Evolutionary conservation across 768 basidiomycete species (phyloP).

Genomic region (Crepidotus variabilis): DNA sequence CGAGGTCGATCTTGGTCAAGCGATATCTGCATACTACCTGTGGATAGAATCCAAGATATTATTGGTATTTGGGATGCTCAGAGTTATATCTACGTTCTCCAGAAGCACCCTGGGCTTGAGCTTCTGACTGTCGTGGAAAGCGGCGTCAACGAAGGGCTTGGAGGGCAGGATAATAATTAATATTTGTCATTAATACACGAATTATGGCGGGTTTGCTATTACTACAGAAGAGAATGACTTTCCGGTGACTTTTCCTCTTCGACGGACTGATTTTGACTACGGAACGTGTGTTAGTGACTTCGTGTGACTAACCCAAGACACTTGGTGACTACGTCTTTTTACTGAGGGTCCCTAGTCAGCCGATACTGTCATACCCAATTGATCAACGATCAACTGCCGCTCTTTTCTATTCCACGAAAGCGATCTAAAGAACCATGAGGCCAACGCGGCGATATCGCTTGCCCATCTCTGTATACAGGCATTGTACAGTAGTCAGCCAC

Average conservation of each 20-base stretch:
- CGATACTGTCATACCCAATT: too few species aligned
- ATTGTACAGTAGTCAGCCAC: too few species aligned
- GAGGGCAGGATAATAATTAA: background rate
- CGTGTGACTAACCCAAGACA: background rate
- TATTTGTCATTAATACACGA: background rate
- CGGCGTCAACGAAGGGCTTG: background rate
- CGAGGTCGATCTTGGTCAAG: background rate
- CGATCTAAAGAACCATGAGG: too few species aligned
- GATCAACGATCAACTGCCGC: too few species aligned
- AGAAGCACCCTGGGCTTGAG: conserved; percentile 1
- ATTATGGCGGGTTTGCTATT: too few species aligned
- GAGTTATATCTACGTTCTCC: conserved; percentile 1
- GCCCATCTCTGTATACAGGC: too few species aligned
- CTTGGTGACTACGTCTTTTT: background rate
- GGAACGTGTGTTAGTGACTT: background rate
- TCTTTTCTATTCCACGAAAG: too few species aligned
- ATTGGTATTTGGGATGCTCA: conserved; percentile 1
- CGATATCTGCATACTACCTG: background rate
- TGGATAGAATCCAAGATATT: background rate
- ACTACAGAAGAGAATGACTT: too few species aligned
- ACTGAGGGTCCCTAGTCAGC: background rate
- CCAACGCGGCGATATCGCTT: too few species aligned
- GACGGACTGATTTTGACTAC: background rate
- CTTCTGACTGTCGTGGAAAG: background rate
- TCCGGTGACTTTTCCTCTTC: background rate